Evolutionary conservation across 345 rosid species (phyloP), one percentile per base, ranked within the genome.

Genomic region (Dipteronia dyeriana): DNA sequence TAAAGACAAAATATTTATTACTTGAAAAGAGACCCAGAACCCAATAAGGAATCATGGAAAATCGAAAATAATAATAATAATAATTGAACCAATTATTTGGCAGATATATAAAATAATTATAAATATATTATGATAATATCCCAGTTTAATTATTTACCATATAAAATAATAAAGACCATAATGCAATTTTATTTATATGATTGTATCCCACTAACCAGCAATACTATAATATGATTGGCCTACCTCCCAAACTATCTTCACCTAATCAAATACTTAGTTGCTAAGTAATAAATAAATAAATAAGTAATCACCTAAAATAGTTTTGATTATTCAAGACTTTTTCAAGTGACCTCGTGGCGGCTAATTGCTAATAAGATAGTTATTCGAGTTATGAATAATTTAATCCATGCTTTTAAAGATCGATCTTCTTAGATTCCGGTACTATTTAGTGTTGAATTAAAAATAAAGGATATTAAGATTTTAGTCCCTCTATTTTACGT

Each of bases 261-360:
- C 86, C 79, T 31, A 78, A 67, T 75, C 82, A 59, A 66, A 16
- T 17, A 22, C 84, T 83, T 83, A 14, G 23, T 53, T 8, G 25
- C 75, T 71, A 80, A 72, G 84, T 76, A 49, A 5, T 11, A 65
- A 26, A 31, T 1, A 12, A 7, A 31, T n/a, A 26, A 60, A 26
- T 26, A 60, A 22, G n/a, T 41, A 60, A 73, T 43, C 23, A 73
- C 14, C 19, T 38, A 3, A 14, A 53, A 19, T 11, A n/a, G 47
- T 59, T 72, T 19, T 57, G 7, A 1, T 5, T 22, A 38, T 57
- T n/a, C n/a, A 39, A 41, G 7, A 67, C 20, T 49, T 59, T 39
- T n/a, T 73, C n/a, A 57, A 26, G 66, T 38, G 66, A 57, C 75
- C 20, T 23, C 31, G 23, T 1, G 49, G 65, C 65, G 31, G 65